Evolutionary conservation across 2,329 filamentous ascomycete genomes (phyloP).

Genomic region (Blastomyces parvus): DNA sequence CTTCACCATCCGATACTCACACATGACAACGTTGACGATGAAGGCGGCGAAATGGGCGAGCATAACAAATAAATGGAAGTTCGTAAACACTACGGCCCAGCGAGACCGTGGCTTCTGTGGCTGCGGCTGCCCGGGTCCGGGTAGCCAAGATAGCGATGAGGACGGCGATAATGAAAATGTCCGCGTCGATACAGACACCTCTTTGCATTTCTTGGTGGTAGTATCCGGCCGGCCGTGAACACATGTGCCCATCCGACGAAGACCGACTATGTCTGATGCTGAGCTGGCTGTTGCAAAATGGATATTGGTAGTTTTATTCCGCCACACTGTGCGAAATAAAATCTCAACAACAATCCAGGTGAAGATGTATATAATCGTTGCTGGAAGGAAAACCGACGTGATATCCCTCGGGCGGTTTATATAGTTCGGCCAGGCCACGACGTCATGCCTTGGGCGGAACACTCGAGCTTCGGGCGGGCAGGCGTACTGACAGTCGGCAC

Average conservation of each 20-base stretch:
- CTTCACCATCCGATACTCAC: slow-evolving; percentile 16
- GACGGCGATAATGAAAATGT: not conserved
- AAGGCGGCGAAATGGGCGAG: slow-evolving; percentile 9
- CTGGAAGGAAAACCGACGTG: slow-evolving; percentile 4
- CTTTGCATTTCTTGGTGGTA: not conserved
- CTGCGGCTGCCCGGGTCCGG: not conserved
- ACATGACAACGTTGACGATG: slow-evolving; percentile 18
- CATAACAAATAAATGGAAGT: not conserved
- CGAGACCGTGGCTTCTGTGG: not conserved
- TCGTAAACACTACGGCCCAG: not conserved
- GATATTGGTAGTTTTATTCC: not conserved
- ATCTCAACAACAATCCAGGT: not conserved
- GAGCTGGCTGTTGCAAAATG: not conserved
- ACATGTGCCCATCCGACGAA: not conserved
- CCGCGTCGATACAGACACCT: not conserved
- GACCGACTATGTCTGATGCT: not conserved
- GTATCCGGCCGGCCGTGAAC: not conserved
- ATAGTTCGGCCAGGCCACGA: slow-evolving; percentile 4
- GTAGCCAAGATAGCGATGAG: not conserved
- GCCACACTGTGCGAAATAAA: not conserved
- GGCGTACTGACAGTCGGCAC: slow-evolving; percentile 4
- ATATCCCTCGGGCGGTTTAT: slow-evolving; percentile 4
- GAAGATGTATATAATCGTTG: not conserved
- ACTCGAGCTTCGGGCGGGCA: slow-evolving; percentile 1
- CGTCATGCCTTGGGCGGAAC: slow-evolving; percentile 3